Evolutionary conservation across 2,329 filamentous ascomycete species (phyloP), one percentile per base, ranked within the genome.

Genomic region (Diaporthe amygdali): DNA sequence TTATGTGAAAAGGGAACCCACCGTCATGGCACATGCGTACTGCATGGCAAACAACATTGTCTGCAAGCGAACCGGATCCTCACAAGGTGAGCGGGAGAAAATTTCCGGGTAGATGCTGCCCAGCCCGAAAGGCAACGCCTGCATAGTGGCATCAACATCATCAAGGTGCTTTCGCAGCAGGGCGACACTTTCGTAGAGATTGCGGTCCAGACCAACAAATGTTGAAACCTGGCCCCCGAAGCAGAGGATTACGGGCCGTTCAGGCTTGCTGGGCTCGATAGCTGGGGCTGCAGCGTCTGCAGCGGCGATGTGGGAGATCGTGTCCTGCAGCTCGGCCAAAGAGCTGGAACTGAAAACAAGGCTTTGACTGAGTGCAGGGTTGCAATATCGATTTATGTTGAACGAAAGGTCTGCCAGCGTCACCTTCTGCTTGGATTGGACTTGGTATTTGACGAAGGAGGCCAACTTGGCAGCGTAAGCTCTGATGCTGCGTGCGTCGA

Each of bases 1-100:
- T n/a, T n/a, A n/a, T n/a, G n/a, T n/a, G n/a, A n/a, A n/a, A n/a
- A n/a, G n/a, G n/a, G n/a, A n/a, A n/a, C n/a, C n/a, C n/a, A n/a
- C n/a, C n/a, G 82, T 75, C n/a, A 77, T 77, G 8, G 80, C 80
- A 3, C 86, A 73, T 0, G 85, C 83, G 22, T 84, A 83, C 70
- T 87, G 79, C 1, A 83, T 75, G 44, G 76, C 78, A 9, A 80
- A 76, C 5, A 83, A 76, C 1, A 78, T 80, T 0, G 86, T 78
- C 72, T 88, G 85, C 0, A 78, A 69, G 0, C 44, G 8, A 39
- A 72, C 55, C 5, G 61, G 75, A 7, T 75, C 88, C 8, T 86
- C 82, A 17, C 90, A 81, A 6, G 87, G 34, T 67, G 76, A 51
- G 84, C 49, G 32, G 85, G 78, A 0, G 80, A 78, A 2, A 79